phyloP scores from a whole-genome alignment of 2,329 filamentous ascomycete species.

The Fusarium anthophilum region DNA sequence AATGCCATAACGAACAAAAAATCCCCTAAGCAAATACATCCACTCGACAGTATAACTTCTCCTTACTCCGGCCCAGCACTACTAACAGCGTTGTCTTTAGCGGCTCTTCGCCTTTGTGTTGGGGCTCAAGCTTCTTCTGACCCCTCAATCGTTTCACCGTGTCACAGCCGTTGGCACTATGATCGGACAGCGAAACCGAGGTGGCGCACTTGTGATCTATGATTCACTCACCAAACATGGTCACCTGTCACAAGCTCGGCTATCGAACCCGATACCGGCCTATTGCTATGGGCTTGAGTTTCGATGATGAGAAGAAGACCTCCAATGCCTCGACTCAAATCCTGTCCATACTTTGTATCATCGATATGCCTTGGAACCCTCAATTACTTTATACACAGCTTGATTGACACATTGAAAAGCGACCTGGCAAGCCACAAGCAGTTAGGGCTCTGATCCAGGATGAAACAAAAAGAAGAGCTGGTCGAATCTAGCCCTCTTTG shows the following conservation, averaged over 20 bases:
- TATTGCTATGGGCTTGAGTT: not conserved
- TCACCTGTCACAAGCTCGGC: not conserved
- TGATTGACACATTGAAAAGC: rapidly evolving
- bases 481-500: not conserved
- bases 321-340: not conserved
- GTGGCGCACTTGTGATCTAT: not conserved
- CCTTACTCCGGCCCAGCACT: rapidly evolving
- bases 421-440: rapidly evolving
- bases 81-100: not conserved
- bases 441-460: rapidly evolving
- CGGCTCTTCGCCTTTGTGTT: not conserved
- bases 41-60: rapidly evolving
- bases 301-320: not conserved
- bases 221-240: not conserved
- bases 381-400: not conserved
- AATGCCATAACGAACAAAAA: too few relatives aligned
- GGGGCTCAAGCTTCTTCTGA: not conserved
- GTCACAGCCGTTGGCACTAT: not conserved
- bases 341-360: rapidly evolving
- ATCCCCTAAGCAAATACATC: too few relatives aligned
- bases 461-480: not conserved
- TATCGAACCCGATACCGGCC: not conserved
- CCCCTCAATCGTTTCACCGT: not conserved
- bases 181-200: not conserved
- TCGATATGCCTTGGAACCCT: not conserved